A percentile compares a stretch with the other conserved stretches of the same genome.
Conservation (phyloP, 2,329 filamentous ascomycete species). For the Sporothrix brasiliensis region DNA sequence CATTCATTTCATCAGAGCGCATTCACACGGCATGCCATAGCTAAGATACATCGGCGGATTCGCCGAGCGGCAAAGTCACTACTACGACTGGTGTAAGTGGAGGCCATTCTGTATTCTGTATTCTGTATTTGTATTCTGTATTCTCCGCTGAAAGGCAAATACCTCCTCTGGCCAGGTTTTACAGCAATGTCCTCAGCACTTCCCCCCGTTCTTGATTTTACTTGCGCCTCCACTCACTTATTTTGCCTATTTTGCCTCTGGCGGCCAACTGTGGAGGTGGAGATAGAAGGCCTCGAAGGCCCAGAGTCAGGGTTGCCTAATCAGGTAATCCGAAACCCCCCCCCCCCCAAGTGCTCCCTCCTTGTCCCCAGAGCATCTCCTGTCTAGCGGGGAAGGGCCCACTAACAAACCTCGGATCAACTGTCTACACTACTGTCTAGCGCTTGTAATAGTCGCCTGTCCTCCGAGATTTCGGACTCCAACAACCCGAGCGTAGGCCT, state of each 20-base stretch:
- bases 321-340: conserved; percentile 29
- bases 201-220: background rate
- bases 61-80: conserved; percentile 4
- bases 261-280: conserved; percentile 11
- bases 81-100: background rate
- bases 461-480: conserved; percentile 10
- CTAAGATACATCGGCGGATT: conserved; percentile 10
- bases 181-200: background rate
- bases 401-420: conserved; percentile 11
- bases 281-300: background rate
- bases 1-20: background rate
- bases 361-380: background rate
- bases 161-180: background rate
- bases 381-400: conserved; percentile 7
- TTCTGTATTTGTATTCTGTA: too few species aligned
- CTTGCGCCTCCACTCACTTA: too few species aligned
- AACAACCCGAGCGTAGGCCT: background rate
- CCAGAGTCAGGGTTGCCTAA: conserved; percentile 27
- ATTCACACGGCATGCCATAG: background rate
- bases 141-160: background rate
- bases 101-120: too few species aligned
- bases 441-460: background rate
- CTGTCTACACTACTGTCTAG: background rate
- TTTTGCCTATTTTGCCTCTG: background rate
- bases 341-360: background rate